Base-by-base conservation (phyloP, 345 rosid species). In the Euphorbia tirucalli region DNA sequence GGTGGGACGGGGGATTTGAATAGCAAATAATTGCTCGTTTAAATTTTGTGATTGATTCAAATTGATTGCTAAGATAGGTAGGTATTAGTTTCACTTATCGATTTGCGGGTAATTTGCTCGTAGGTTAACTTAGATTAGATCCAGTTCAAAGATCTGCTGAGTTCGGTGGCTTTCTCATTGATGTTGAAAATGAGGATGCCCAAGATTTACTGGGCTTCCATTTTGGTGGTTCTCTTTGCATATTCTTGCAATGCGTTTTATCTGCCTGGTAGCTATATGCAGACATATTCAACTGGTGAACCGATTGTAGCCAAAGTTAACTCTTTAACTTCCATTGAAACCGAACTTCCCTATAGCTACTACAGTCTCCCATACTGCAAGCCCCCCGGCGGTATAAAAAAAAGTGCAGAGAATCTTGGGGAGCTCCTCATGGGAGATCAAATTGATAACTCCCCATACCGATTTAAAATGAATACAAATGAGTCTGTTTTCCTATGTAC, bases 361-460 rank as follows among this genome's bases (percentile, higher is more conserved):
- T 90, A 91, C 59, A 88, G 87, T 75, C 92, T 93, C 46, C 87
- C 96, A 73, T 90, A 90, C 56, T 90, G 96, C 73, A 6, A 69
- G 73, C 90, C 93, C 0, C n/a, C 49, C 0, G 87, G 61, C 9
- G 89, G 92, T 11, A 74, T 89, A 7, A 90, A 86, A 79, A 90
- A 85, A 59, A 90, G 93, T 50, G 93, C 93, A 0, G 93, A 90
- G 88, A 90, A 89, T 86, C 92, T 90, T n/a, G 96, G 96, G 25
- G 93, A 90, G 78, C 92, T 88, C 64, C 91, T 90, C 28, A 87
- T 90, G 93, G 96, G 96, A 70, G 96, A 90, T 85, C 93, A 90
- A 85, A 90, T 90, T 61, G 96, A 88, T 75, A 90, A 90, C 85
- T 88, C 96, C 3, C 89, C 96, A 4, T 90, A 90, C 71, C 71